phyloP scores from a whole-genome alignment of 2,329 filamentous ascomycete genomes.

The Dendrostoma leiphaemia region DNA sequence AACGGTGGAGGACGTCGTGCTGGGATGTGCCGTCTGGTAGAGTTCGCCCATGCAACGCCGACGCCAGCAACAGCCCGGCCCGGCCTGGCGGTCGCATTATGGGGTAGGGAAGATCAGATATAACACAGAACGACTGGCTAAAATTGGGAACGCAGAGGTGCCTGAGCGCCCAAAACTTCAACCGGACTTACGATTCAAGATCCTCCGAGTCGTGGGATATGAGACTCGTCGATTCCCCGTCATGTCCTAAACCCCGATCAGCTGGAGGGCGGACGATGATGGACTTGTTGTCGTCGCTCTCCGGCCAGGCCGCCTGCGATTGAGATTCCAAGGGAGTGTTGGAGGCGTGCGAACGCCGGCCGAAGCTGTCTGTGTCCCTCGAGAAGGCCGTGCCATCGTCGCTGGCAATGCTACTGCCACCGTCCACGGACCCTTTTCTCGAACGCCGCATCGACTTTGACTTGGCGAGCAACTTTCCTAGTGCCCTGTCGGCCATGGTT shows the following conservation, averaged over 20 bases:
- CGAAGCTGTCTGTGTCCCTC: conserved; percentile 1
- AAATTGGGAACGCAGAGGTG: neutral
- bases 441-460: conserved; percentile 46
- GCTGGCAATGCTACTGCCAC: conserved; percentile 22
- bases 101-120: neutral
- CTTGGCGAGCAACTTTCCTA: conserved; percentile 54
- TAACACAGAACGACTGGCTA: neutral
- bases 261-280: conserved; percentile 19
- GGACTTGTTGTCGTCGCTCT: conserved; percentile 31
- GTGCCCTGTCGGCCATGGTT: conserved; percentile 30
- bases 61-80: neutral
- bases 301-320: conserved; percentile 40
- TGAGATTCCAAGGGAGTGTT: conserved; percentile 29
- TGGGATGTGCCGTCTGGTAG: conserved; percentile 1
- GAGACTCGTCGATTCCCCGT: conserved; percentile 32
- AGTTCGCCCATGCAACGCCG: conserved; percentile 5
- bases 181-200: conserved; percentile 46
- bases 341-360: conserved; percentile 19
- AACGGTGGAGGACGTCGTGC: neutral
- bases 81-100: neutral
- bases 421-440: conserved; percentile 43
- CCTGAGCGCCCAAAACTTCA: neutral
- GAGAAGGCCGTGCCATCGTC: conserved; percentile 24
- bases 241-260: conserved; percentile 20
- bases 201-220: conserved; percentile 48